Evolutionary conservation across 1,284 basidiomycete genomes (phyloP), one percentile per base, ranked within the genome.

Genomic region (Puccinia polysora): DNA sequence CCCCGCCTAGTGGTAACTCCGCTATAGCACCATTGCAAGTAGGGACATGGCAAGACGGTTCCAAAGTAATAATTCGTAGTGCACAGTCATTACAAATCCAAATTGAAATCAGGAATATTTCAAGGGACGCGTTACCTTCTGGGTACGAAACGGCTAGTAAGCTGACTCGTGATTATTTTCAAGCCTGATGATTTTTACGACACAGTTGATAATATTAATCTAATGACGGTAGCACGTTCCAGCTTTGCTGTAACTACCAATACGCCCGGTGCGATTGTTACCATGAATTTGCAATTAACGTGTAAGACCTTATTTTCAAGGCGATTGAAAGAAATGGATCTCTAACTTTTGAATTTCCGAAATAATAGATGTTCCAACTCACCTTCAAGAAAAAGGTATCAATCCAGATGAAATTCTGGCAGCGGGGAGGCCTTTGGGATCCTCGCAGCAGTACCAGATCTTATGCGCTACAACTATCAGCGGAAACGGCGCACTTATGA

Each of bases 11-110:
- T 20, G 32, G 18, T 23, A 8, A 25, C 1, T 34, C 52, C 14
- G 28, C 14, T 56, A 40, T 53, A 15, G 32, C 65, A 10, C 55
- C 65, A 49, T 55, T 69, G 32, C 65, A 69, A 56, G 56, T 69
- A 5, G 65, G 55, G 7, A 45, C 65, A 8, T 69, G 65, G 65
- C 53, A 58, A 30, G 65, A 69, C 47, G 65, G 65, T 7, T 58
- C 20, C 28, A 69, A 36, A 32, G 47, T 69, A 36, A 47, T 69
- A n/a, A 59, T 69, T 43, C 53, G 65, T n/a, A 69, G 53, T 23
- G 30, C 43, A 10, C 28, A 47, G 36, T 34, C 65, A 23, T 58
- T 59, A 43, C 55, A 58, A 58, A 69, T 69, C 20, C 38, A 47
- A 38, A 58, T 69, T 38, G 32, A 55, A 18, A 40, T 50, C 23